phyloP scores from a whole-genome alignment of 495 filamentous ascomycete species.

The Talaromyces wortmannii region DNA sequence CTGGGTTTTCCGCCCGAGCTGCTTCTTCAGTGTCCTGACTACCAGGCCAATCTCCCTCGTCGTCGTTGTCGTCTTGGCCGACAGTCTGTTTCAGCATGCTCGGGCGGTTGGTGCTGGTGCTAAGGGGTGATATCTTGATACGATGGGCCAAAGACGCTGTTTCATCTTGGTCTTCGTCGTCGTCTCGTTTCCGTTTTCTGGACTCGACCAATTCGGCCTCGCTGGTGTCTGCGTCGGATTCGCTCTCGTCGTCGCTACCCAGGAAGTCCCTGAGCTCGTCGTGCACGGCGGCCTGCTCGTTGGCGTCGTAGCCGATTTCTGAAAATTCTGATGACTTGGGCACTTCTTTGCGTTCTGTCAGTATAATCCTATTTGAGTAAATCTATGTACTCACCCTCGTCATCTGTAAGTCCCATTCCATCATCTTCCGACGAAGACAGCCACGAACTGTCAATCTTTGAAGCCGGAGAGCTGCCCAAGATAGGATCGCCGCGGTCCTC shows the following conservation, averaged over 20 bases:
- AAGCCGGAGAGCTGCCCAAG: slow-evolving; percentile 17
- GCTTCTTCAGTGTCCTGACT: slow-evolving; percentile 18
- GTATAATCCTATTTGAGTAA: slow-evolving; percentile 25
- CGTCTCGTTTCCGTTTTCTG: slow-evolving; percentile 37
- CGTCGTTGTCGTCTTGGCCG: slow-evolving; percentile 8
- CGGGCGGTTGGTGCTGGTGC: slow-evolving; percentile 30
- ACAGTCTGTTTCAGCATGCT: slow-evolving; percentile 18
- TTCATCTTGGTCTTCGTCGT: slow-evolving; percentile 24
- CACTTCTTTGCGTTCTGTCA: slow-evolving; percentile 33
- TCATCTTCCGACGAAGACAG: slow-evolving; percentile 36
- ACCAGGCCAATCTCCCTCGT: slow-evolving; percentile 15
- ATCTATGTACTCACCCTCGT: slow-evolving; percentile 23
- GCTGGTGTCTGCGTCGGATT: slow-evolving; percentile 31
- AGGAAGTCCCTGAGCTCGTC: slow-evolving; percentile 76
- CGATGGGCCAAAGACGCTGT: slow-evolving; percentile 31
- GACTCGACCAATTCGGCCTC: slow-evolving; percentile 25
- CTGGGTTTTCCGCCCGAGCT: slow-evolving; percentile 20
- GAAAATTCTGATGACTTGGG: slow-evolving; percentile 23
- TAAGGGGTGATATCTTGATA: slow-evolving; percentile 44
- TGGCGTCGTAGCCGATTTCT: slow-evolving; percentile 33
- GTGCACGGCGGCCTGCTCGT: slow-evolving; percentile 47
- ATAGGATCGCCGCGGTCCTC: slow-evolving; percentile 46
- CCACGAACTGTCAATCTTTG: slow-evolving; percentile 30
- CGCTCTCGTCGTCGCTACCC: slow-evolving; percentile 56
- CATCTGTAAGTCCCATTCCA: slow-evolving; percentile 30